Evolutionary conservation across 257 asterid species (phyloP).

Genomic region (Ajuga chamaepitys): DNA sequence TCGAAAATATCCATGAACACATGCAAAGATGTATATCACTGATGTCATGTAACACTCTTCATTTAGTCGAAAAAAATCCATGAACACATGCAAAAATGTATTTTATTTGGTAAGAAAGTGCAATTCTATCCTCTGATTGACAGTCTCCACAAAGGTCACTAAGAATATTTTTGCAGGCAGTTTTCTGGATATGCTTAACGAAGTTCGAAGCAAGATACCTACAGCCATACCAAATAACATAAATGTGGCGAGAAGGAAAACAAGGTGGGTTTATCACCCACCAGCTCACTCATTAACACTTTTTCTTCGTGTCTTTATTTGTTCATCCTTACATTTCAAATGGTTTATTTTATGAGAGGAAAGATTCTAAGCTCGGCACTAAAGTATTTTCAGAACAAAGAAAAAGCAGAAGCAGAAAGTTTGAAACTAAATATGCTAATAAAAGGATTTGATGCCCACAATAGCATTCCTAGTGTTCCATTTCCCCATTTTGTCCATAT

Average conservation of each 20-base stretch:
- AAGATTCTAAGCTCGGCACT: not conserved
- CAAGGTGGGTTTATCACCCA: not conserved
- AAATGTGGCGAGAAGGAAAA: not conserved
- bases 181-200: not conserved
- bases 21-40: not conserved
- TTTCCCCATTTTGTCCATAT: not conserved
- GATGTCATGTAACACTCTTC: not conserved
- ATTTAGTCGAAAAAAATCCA: not conserved
- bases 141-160: not conserved
- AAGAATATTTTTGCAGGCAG: not conserved
- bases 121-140: not conserved
- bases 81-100: not conserved
- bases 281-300: not conserved
- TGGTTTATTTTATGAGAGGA: not conserved
- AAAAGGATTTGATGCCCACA: conserved; percentile 5
- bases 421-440: not conserved
- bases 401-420: not conserved
- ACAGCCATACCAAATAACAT: not conserved
- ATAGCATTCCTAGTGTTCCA: not conserved
- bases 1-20: not conserved
- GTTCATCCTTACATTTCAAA: not conserved
- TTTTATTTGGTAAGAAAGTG: conserved; percentile 2
- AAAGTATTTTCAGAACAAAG: conserved; percentile 3
- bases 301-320: not conserved
- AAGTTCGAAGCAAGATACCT: not conserved